Evolutionary conservation across 78 protist species (phyloP).

Genomic region (Blattamonas nauphoetae): DNA sequence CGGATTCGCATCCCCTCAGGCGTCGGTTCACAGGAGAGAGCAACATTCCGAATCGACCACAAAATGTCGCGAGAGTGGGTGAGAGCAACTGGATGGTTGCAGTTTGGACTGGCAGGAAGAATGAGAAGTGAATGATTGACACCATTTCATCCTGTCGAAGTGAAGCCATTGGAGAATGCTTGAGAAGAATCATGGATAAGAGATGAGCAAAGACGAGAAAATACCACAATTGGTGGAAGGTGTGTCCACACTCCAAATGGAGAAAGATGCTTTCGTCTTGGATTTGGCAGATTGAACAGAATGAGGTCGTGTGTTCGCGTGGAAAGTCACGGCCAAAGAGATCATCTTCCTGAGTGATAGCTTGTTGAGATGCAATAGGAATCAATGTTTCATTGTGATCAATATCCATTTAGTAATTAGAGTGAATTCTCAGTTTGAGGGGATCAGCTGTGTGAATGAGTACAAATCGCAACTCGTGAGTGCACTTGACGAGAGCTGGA

Average conservation of each 20-base stretch:
- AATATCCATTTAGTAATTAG: too few species aligned
- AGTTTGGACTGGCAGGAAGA: background rate
- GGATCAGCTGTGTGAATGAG: too few species aligned
- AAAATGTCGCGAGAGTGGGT: too few species aligned
- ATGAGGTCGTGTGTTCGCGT: background rate
- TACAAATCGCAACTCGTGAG: too few species aligned
- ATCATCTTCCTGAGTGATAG: background rate
- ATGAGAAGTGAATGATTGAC: background rate
- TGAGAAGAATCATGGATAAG: too few species aligned
- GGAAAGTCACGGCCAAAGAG: background rate
- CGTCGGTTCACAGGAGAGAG: background rate
- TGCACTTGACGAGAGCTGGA: too few species aligned
- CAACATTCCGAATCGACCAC: constrained; percentile 14
- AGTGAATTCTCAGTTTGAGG: too few species aligned
- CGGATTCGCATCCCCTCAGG: constrained; percentile 4
- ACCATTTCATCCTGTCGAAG: background rate
- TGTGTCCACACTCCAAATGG: background rate
- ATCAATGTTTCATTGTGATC: too few species aligned
- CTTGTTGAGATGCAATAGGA: background rate
- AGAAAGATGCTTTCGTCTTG: background rate
- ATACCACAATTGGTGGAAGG: too few species aligned
- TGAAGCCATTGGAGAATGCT: constrained; percentile 1
- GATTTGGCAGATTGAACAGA: constrained; percentile 3
- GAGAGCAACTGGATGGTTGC: background rate
- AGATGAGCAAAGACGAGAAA: too few species aligned